Conservation (phyloP, 768 basidiomycete genomes). For the Trametes cubensis region DNA sequence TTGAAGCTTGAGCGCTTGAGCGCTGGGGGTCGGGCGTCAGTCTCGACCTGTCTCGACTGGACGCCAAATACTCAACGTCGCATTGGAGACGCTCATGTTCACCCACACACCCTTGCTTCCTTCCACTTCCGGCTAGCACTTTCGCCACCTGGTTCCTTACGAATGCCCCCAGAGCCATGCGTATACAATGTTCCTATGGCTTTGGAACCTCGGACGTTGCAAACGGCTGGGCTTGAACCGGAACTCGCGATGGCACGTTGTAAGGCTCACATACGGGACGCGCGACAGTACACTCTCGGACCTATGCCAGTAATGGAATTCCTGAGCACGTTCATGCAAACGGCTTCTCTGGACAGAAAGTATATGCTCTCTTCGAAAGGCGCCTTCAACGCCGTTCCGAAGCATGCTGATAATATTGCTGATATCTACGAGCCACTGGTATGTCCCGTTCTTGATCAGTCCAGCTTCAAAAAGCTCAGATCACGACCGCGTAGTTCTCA, state of each 20-base stretch:
- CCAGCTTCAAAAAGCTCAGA: no score
- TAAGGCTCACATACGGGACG: neutral
- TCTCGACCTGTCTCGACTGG: no score
- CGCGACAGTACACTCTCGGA: neutral
- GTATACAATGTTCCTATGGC: constrained; percentile 6
- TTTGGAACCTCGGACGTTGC: neutral
- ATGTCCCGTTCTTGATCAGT: neutral
- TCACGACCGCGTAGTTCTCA: constrained; percentile 23
- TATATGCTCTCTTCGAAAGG: neutral
- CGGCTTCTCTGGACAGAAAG: neutral
- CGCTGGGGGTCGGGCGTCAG: no score
- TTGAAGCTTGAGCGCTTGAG: no score
- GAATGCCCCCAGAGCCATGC: neutral
- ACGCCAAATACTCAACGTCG: no score
- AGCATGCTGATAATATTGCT: neutral
- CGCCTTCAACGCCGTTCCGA: constrained; percentile 8
- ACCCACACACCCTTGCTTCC: no score
- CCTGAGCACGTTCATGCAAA: neutral
- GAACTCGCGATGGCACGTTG: neutral
- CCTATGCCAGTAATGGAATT: constrained; percentile 18
- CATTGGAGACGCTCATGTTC: no score
- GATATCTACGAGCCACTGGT: constrained; percentile 4
- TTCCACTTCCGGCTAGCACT: no score
- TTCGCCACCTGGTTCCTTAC: no score
- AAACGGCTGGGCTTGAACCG: neutral